Conservation (phyloP, 2,329 filamentous ascomycete species). For the Fonsecaea nubica region DNA sequence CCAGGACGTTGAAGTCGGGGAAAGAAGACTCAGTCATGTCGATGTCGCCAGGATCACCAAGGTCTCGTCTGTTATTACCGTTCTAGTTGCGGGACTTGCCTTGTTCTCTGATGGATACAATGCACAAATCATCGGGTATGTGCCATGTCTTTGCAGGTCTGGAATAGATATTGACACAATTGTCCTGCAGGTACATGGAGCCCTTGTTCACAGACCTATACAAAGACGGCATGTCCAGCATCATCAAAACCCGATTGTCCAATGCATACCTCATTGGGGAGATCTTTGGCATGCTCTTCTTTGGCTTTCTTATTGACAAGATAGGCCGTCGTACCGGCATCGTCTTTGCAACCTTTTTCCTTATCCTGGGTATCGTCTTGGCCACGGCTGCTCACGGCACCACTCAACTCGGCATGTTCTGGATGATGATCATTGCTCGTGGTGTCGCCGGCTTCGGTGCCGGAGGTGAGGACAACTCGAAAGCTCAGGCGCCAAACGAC, state of each 20-base stretch:
- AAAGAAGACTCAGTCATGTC: conserved; percentile 18
- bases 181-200: conserved; percentile 46
- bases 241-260: conserved; percentile 59
- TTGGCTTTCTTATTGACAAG: conserved; percentile 59
- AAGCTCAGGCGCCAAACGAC: conserved; percentile 43
- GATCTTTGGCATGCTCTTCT: conserved; percentile 63
- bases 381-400: conserved; percentile 55
- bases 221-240: conserved; percentile 43
- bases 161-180: not conserved
- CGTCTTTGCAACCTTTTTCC: conserved; percentile 55
- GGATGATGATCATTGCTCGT: conserved; percentile 70
- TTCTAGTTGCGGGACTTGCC: conserved; percentile 48
- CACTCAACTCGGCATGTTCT: conserved; percentile 53
- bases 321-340: conserved; percentile 59
- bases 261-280: conserved; percentile 64
- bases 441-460: conserved; percentile 71
- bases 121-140: conserved; percentile 46
- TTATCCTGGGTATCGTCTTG: conserved; percentile 57
- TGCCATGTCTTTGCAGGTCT: not conserved
- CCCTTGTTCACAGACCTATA: conserved; percentile 47
- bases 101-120: conserved; percentile 51
- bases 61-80: conserved; percentile 44
- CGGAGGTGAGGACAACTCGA: conserved; percentile 42
- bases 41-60: conserved; percentile 21
- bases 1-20: not conserved